phyloP scores from a whole-genome alignment of 73 alveolate species.

The Uronychia setigera region DNA sequence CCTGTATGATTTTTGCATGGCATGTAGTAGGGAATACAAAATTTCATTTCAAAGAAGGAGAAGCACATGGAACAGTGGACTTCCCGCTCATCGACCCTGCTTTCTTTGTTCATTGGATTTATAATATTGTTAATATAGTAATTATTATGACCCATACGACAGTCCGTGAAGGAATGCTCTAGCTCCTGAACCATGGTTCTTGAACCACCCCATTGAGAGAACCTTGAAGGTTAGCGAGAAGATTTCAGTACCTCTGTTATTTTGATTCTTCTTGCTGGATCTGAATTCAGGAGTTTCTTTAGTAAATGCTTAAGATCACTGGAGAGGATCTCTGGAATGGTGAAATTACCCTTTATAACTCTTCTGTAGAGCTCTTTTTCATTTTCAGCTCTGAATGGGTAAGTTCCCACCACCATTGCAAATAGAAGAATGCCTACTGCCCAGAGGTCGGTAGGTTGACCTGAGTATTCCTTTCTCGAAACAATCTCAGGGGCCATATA shows the following conservation, averaged over 20 bases:
- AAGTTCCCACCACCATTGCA: conserved; percentile 70
- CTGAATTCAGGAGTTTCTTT: not conserved
- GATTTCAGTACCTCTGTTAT: not conserved
- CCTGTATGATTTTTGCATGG: too few relatives aligned
- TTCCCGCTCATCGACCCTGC: too few relatives aligned
- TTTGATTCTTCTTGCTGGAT: not conserved
- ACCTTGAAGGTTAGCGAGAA: too few relatives aligned
- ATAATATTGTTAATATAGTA: too few relatives aligned
- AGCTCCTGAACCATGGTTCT: too few relatives aligned
- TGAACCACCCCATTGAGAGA: too few relatives aligned
- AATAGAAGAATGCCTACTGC: conserved; percentile 62
- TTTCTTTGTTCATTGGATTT: too few relatives aligned
- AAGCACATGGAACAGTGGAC: too few relatives aligned
- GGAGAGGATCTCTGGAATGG: conserved; percentile 29
- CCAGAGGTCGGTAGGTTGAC: conserved; percentile 75
- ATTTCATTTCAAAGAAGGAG: too few relatives aligned
- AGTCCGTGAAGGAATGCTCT: too few relatives aligned
- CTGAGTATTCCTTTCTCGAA: conserved; percentile 25
- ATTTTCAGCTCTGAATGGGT: conserved; percentile 70
- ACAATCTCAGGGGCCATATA: conserved; percentile 69
- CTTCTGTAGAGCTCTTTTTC: conserved; percentile 71
- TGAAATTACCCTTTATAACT: conserved; percentile 47
- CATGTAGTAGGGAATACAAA: too few relatives aligned
- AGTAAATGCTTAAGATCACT: not conserved
- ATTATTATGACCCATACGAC: too few relatives aligned